phyloP scores from a whole-genome alignment of 2,329 filamentous ascomycete genomes.

The Penicillium sp. region DNA sequence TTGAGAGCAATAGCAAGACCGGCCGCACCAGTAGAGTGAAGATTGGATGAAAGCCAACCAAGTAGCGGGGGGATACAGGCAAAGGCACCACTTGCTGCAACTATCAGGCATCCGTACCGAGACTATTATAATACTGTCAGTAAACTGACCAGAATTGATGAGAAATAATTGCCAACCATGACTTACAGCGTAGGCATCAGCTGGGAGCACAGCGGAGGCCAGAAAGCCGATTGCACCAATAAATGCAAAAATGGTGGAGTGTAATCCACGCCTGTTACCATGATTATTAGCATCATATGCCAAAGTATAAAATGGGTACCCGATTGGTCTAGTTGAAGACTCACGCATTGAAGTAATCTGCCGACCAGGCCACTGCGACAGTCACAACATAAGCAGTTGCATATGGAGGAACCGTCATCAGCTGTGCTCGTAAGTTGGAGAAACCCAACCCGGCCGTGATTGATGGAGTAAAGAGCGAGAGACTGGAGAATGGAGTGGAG shows the following conservation, averaged over 20 bases:
- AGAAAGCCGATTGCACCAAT: slow-evolving; percentile 60
- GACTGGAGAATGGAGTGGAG: slow-evolving; percentile 8
- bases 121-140: not conserved
- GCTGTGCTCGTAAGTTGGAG: slow-evolving; percentile 19
- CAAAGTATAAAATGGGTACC: no score
- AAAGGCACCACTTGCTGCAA: slow-evolving; percentile 26
- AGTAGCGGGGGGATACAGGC: slow-evolving; percentile 29
- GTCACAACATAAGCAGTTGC: slow-evolving; percentile 22
- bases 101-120: slow-evolving; percentile 27
- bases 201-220: slow-evolving; percentile 63
- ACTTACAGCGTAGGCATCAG: slow-evolving; percentile 56
- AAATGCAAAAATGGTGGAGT: slow-evolving; percentile 50
- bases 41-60: slow-evolving; percentile 33
- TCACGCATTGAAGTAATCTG: not conserved
- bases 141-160: not conserved
- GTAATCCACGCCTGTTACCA: slow-evolving; percentile 40
- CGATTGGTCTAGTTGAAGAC: no score
- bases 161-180: not conserved
- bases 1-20: slow-evolving; percentile 30
- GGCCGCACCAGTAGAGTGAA: slow-evolving; percentile 24
- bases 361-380: slow-evolving; percentile 5
- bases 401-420: slow-evolving; percentile 24
- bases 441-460: slow-evolving; percentile 27
- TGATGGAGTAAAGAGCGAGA: slow-evolving; percentile 40
- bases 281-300: not conserved